phyloP scores from a whole-genome alignment of 192 early-diverging fungal species.

The Thamnidium elegans region DNA sequence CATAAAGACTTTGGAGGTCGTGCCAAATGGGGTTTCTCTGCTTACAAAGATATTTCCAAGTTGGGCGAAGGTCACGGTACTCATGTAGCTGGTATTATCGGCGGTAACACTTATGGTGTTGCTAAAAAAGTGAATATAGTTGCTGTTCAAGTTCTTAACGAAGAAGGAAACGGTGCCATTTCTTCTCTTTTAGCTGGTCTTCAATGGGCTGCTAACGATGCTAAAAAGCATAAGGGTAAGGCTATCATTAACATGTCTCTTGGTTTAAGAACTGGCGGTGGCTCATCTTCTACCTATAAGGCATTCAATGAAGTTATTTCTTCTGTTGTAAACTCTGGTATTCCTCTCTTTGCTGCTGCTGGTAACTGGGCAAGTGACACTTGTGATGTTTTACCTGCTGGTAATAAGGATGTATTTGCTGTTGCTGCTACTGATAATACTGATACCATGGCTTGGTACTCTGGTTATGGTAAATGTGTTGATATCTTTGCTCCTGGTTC shows the following conservation, averaged over 20 bases:
- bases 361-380: constrained; percentile 68
- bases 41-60: neutral
- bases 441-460: constrained; percentile 78
- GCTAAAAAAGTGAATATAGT: constrained; percentile 69
- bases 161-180: constrained; percentile 52
- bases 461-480: constrained; percentile 89
- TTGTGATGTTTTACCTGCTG: constrained; percentile 61
- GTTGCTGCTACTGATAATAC: constrained; percentile 81
- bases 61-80: constrained; percentile 54
- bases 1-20: constrained; percentile 76
- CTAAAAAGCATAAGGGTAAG: constrained; percentile 26
- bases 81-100: constrained; percentile 68
- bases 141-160: constrained; percentile 67
- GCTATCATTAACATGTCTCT: constrained; percentile 77
- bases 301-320: constrained; percentile 61
- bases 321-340: constrained; percentile 52
- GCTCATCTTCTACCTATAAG: constrained; percentile 44
- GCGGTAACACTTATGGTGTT: constrained; percentile 60
- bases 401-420: constrained; percentile 64
- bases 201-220: constrained; percentile 33
- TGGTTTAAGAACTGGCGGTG: constrained; percentile 45
- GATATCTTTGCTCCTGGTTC: constrained; percentile 87
- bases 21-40: constrained; percentile 53
- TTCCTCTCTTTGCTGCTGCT: constrained; percentile 75
- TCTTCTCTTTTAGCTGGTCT: constrained; percentile 44